Base-by-base conservation (phyloP, 2,329 filamentous ascomycete genomes). In the Xylaria sp. region DNA sequence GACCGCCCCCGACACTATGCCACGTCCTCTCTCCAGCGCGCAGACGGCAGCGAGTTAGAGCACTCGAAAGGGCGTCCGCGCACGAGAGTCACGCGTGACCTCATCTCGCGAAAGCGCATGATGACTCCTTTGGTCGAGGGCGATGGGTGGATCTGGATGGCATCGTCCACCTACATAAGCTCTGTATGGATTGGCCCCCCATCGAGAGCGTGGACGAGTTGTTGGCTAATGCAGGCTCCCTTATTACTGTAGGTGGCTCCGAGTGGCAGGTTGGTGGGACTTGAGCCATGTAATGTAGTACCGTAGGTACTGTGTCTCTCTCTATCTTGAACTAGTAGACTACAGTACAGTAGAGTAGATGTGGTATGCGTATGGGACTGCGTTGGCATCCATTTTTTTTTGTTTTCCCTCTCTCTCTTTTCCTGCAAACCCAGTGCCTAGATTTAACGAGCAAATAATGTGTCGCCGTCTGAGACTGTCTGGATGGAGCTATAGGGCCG, bases 181-280 rank as follows among this genome's bases (percentile, higher is more conserved):
- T 36, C 34, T 36, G 34, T 36, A 7, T 36, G 34, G 34, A 36
- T 51, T 61, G 62, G 39, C 39, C 42, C 42, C 42, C 42, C 68
- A 69, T 69, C 69, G 70, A 68, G 69, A 67, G 69, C 64, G 48
- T 60, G 62, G 59, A 65, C 69, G 69, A 48, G 61, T 19, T 39
- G 64, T 45, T 63, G 67, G 70, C 69, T 71, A 69, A 74, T 75
- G 75, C 74, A 75, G 48, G 70, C 61, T 65, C 62, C 64, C 68
- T 59, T 62, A 12, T 48, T 55, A 17, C 70, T 70, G 68, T 68
- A 72, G 64, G 14, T 2, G 2, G 42, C 32, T 53, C 67, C 66
- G 57, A 66, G 63, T 58, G 62, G 34, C 57, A 69, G 64, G 57
- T 67, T 70, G 71, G 73, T 74, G 65, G 69, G 60, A 60, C 67